These are phyloP conservation scores for Botryotinia convoluta DNA, from an alignment of 2,329 filamentous ascomycete species.

Conservation along the genomic window DNA sequence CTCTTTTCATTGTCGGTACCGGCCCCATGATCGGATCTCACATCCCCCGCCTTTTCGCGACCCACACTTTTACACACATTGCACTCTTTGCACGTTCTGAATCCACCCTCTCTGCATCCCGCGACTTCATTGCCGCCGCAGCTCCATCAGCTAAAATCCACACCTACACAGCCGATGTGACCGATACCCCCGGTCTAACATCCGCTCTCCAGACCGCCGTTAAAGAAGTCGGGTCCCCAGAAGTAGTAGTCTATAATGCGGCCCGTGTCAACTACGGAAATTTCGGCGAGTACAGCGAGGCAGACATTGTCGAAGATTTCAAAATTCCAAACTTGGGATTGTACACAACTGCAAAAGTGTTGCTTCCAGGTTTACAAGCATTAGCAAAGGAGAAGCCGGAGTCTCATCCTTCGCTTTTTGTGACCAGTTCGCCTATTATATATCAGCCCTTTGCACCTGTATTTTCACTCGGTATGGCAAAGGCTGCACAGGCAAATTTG, in stretches of 20 bases:
- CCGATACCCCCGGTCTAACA: conserved; percentile 36
- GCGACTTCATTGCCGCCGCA: conserved; percentile 40
- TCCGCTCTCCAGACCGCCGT: conserved; percentile 43
- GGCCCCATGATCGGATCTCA: conserved; percentile 20
- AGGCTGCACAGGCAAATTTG: conserved; percentile 51
- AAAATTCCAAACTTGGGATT: conserved; percentile 49
- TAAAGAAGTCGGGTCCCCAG: conserved; percentile 40
- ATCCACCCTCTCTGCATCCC: background rate
- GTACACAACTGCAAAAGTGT: conserved; percentile 39
- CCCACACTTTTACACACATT: conserved; percentile 1
- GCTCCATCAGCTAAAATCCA: conserved; percentile 5
- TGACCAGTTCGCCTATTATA: conserved; percentile 8
- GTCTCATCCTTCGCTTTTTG: conserved; percentile 15
- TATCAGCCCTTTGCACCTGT: conserved; percentile 46
- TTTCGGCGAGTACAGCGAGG: conserved; percentile 43
- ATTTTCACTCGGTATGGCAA: conserved; percentile 50
- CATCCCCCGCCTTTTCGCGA: conserved; percentile 13
- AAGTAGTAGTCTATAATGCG: conserved; percentile 50
- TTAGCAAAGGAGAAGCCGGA: background rate
- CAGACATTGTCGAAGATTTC: conserved; percentile 50
- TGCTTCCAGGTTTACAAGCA: background rate
- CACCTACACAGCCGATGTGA: conserved; percentile 10
- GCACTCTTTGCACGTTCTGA: conserved; percentile 12
- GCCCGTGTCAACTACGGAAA: conserved; percentile 46
- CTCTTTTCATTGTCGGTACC: conserved; percentile 17